Evolutionary conservation across 345 rosid genomes (phyloP).

Genomic region (Garcia nutans): DNA sequence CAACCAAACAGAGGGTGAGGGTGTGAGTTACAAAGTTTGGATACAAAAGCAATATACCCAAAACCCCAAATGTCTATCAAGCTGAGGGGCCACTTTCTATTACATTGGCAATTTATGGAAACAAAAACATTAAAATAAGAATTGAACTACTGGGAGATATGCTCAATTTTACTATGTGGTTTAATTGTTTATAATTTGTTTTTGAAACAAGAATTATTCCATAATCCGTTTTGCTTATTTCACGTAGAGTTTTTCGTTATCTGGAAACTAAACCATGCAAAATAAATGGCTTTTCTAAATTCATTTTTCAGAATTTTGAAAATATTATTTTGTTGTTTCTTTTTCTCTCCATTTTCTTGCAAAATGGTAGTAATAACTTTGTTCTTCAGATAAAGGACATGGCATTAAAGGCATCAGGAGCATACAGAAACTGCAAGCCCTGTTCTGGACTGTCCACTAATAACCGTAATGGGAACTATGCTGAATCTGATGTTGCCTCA

Average conservation of each 20-base stretch:
- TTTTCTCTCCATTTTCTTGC: neutral
- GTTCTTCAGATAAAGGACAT: conserved; percentile 79
- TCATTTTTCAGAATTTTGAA: conserved; percentile 1
- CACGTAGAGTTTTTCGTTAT: neutral
- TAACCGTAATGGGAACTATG: conserved; percentile 44
- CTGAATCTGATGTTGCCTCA: conserved; percentile 62
- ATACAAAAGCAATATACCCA: neutral
- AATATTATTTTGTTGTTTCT: neutral
- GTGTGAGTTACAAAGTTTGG: conserved; percentile 1
- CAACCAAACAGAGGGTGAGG: neutral
- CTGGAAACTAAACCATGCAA: neutral
- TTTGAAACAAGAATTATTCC: neutral
- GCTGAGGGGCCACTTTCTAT: conserved; percentile 8
- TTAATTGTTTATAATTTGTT: neutral
- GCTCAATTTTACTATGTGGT: neutral
- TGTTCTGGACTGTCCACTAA: conserved; percentile 69
- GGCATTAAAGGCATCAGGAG: conserved; percentile 91
- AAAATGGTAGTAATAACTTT: conserved; percentile 3
- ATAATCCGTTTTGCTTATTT: neutral
- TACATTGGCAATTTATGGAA: conserved; percentile 3
- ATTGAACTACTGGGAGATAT: neutral
- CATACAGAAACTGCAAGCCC: conserved; percentile 84
- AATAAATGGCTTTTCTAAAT: neutral
- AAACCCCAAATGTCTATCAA: neutral
- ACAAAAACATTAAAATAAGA: neutral